Percentiles rank a stretch among this genome's conserved stretches.
phyloP scores from a whole-genome alignment of 257 asterid species.

The Prunella vulgaris region DNA sequence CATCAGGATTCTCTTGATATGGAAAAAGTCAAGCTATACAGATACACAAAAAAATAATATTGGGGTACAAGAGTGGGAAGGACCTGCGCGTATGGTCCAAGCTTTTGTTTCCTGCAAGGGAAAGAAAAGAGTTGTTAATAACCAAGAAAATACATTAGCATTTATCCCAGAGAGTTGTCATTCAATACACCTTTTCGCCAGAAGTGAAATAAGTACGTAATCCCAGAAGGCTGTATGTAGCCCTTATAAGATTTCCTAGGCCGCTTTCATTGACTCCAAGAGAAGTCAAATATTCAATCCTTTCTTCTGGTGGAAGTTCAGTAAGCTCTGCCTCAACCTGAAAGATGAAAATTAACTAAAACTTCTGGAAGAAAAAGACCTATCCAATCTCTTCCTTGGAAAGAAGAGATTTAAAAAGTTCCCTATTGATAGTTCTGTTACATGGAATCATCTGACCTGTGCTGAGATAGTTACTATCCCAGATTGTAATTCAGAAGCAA shows the following conservation, averaged over 20 bases:
- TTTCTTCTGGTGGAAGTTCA: slow-evolving; percentile 90
- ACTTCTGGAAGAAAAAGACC: slow-evolving; percentile 11
- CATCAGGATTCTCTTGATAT: not conserved
- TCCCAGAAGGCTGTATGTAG: slow-evolving; percentile 83
- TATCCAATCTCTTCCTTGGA: slow-evolving; percentile 1
- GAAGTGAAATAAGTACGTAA: slow-evolving; percentile 93
- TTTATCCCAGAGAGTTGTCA: not conserved
- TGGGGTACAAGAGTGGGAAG: slow-evolving; percentile 17
- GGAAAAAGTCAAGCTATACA: not conserved
- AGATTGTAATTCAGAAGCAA: slow-evolving; percentile 82
- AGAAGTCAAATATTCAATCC: slow-evolving; percentile 76
- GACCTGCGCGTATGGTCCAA: slow-evolving; percentile 90
- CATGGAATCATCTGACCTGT: slow-evolving; percentile 58
- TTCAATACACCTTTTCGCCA: slow-evolving; percentile 76
- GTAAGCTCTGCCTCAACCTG: slow-evolving; percentile 98
- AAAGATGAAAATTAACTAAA: slow-evolving; percentile 18
- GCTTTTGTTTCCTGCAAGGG: slow-evolving; percentile 81
- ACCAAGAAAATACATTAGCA: slow-evolving; percentile 1
- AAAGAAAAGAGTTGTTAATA: slow-evolving; percentile 4
- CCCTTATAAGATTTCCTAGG: slow-evolving; percentile 87
- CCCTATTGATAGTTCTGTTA: slow-evolving; percentile 8
- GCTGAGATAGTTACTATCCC: slow-evolving; percentile 86
- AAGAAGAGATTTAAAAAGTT: not conserved
- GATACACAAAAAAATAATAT: not conserved
- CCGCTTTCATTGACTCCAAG: slow-evolving; percentile 91